Base-by-base conservation (phyloP, 345 rosid species). In the Passiflora organensis region DNA sequence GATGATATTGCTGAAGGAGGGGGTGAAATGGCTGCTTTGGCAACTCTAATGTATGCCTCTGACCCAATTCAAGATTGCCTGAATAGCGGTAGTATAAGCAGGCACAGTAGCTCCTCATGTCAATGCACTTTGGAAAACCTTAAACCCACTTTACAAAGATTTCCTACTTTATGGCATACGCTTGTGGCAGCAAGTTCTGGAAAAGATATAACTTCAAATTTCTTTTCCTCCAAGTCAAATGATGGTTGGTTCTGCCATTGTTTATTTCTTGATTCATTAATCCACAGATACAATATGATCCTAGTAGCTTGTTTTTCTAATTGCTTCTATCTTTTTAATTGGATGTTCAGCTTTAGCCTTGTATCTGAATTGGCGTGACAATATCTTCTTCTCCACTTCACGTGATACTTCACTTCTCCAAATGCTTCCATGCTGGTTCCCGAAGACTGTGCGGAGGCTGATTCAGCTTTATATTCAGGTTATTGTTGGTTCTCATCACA, bases 1-100 rank as follows among this genome's bases (percentile, higher is more conserved):
- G 97, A 93, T 69, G 99, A 93, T 73, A 86, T 93, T 59, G 96
- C 94, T 4, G 99, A 89, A 78, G 91, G 94, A 74, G 95, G 86
- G 32, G 84, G 89, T 60, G 95, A 89, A 79, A 62, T 93, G 91
- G 96, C 95, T 41, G 99, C 99, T 72, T 69, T 93, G 70, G 95
- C 99, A 64, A 93, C 99, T 72, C 78, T 93, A 65, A 81, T 93
- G 95, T 79, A 73, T 66, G 87, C 95, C 43, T 66, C 82, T 51
- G 65, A 70, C 43, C 87, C 95, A 61, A 77, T 93, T 67, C 94
- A 93, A 66, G 75, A 71, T 43, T 86, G 85, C 69, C 59, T 86
- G 64, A 82, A 76, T 70, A 77, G 84, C 53, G 94, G 95, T 39
- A 77, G 91, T 69, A 80, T 93, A 44, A 84, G 72, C 61, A 79